Conservation (phyloP, 2,329 filamentous ascomycete genomes). For the Xylariales sp. region DNA sequence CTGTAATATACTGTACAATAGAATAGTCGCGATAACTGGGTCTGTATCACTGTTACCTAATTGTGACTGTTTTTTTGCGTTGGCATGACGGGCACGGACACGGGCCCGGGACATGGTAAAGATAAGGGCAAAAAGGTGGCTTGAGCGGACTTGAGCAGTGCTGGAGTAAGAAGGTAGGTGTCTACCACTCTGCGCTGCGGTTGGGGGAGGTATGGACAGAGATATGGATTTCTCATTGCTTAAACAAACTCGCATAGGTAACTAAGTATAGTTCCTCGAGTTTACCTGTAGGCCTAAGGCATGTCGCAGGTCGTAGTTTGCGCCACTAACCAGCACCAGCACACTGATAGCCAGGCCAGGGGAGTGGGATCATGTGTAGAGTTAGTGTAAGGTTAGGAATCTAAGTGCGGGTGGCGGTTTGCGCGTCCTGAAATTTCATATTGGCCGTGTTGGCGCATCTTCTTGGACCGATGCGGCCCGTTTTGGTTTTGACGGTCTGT, state of each 20-base stretch:
- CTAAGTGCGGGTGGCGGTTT: background rate
- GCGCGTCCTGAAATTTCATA: background rate
- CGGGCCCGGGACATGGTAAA: background rate
- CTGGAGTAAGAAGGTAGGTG: too few relatives aligned
- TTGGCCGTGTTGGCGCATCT: background rate
- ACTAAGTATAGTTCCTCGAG: too few relatives aligned
- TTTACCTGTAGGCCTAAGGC: too few relatives aligned
- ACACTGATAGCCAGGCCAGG: too few relatives aligned
- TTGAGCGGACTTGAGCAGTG: background rate
- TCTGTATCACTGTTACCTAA: slow-evolving; percentile 35
- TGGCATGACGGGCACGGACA: slow-evolving; percentile 10
- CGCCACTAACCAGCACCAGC: too few relatives aligned
- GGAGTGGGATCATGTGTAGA: too few relatives aligned
- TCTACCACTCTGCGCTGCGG: too few relatives aligned
- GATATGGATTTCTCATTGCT: background rate
- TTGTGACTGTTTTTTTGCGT: slow-evolving; percentile 35
- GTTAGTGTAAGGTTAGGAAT: too few relatives aligned
- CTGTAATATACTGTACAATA: slow-evolving; percentile 2
- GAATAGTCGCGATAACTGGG: slow-evolving; percentile 21
- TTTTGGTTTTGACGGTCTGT: slow-evolving; percentile 4
- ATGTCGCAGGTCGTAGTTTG: too few relatives aligned
- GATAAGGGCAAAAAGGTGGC: slow-evolving; percentile 13
- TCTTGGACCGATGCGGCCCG: background rate
- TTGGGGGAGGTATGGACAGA: background rate
- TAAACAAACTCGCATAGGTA: too few relatives aligned